Conservation (phyloP, 345 rosid species). For the Populus davidiana region DNA sequence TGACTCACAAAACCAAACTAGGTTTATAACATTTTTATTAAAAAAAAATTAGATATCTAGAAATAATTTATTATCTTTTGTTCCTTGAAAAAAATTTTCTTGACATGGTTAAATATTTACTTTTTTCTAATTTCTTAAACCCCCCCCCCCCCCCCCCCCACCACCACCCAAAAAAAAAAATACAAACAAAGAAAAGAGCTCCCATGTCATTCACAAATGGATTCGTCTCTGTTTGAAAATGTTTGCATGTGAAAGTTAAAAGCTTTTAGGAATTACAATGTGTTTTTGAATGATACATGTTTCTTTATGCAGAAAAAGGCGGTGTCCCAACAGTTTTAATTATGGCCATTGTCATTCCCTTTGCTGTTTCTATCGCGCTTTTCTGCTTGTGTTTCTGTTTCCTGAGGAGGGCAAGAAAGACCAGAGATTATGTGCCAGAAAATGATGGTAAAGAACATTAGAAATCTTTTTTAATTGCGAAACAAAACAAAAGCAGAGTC, state of each 20-base stretch:
- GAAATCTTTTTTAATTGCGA: too few species aligned
- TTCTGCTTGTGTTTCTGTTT: constrained; percentile 26
- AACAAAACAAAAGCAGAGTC: background rate
- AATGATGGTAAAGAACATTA: constrained; percentile 26
- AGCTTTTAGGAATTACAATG: too few species aligned
- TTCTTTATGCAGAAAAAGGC: constrained; percentile 25
- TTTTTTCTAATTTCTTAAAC: too few species aligned
- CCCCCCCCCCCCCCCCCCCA: too few species aligned
- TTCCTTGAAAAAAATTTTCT: too few species aligned
- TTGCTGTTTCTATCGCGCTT: constrained; percentile 23
- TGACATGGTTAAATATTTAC: too few species aligned
- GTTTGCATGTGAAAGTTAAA: background rate
- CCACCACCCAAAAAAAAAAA: too few species aligned
- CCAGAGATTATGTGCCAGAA: constrained; percentile 16
- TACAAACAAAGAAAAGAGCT: background rate
- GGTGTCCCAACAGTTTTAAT: constrained; percentile 18
- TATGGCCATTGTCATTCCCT: constrained; percentile 31
- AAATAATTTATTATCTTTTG: background rate
- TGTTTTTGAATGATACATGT: background rate
- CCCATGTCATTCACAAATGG: background rate
- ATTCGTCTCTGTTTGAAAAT: background rate
- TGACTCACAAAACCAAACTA: too few species aligned
- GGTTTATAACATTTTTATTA: too few species aligned
- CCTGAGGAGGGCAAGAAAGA: constrained; percentile 32
- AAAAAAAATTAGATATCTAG: too few species aligned